Conservation (phyloP, 1,284 basidiomycete genomes). For the Amylostereum areolatum region DNA sequence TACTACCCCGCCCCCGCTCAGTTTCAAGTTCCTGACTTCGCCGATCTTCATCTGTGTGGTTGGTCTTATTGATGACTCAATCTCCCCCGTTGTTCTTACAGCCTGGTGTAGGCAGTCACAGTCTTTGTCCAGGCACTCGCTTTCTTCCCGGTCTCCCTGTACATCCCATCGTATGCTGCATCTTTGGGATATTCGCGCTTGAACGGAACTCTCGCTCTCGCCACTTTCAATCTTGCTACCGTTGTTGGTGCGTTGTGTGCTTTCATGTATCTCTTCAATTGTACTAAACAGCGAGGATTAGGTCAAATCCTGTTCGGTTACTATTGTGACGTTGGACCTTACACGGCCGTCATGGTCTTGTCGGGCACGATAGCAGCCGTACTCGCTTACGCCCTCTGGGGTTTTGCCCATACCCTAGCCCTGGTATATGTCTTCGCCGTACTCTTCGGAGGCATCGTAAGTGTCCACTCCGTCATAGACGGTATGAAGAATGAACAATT, state of each 20-base stretch:
- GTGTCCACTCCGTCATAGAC: not conserved
- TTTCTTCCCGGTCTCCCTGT: slow-evolving; percentile 23
- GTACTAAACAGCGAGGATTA: not conserved
- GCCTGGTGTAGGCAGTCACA: slow-evolving; percentile 12
- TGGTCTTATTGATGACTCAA: slow-evolving; percentile 3
- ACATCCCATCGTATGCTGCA: slow-evolving; percentile 12
- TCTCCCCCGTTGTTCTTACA: not conserved
- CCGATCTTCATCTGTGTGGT: slow-evolving; percentile 20
- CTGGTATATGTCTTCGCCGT: slow-evolving; percentile 1
- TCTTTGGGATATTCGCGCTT: slow-evolving; percentile 1
- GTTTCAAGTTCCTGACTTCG: slow-evolving; percentile 19
- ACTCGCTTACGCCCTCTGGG: not conserved
- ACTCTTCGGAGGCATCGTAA: slow-evolving; percentile 1
- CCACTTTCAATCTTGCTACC: slow-evolving; percentile 3
- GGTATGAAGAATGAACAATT: not conserved
- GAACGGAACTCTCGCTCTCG: slow-evolving; percentile 1
- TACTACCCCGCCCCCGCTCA: slow-evolving; percentile 18
- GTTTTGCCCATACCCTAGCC: not conserved
- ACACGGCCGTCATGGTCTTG: slow-evolving; percentile 1
- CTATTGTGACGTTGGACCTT: slow-evolving; percentile 4
- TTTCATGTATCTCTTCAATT: no score
- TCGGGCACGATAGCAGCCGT: not conserved
- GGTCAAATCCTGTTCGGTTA: slow-evolving; percentile 3
- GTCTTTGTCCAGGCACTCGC: slow-evolving; percentile 21
- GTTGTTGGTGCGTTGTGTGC: not conserved